Percentiles rank a stretch among this genome's conserved stretches.
Evolutionary conservation across 1,139 yeast genomes (phyloP).

Genomic region (Taphrina communis): DNA sequence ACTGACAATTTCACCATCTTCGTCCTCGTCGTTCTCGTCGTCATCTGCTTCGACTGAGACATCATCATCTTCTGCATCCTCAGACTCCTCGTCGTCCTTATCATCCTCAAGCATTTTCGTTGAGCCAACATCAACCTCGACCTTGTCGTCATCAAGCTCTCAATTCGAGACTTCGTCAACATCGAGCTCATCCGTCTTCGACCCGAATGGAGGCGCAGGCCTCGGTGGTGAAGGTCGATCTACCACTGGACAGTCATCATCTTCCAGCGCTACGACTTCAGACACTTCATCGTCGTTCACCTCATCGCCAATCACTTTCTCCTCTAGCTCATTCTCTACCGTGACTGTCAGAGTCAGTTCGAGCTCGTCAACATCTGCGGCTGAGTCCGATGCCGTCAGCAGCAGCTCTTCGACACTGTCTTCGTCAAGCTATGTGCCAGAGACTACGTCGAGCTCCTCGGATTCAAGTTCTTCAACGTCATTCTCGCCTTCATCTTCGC

Average conservation of each 20-base stretch:
- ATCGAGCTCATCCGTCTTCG: neutral
- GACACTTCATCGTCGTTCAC: neutral
- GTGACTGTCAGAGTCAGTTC: neutral
- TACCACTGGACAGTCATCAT: neutral
- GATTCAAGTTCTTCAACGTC: neutral
- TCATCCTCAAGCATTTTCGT: constrained; percentile 2
- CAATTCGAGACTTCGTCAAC: neutral
- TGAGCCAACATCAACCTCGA: neutral
- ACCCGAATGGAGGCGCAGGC: neutral
- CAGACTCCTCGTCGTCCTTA: neutral
- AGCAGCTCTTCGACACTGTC: neutral
- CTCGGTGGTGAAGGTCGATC: constrained; percentile 10
- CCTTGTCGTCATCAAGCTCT: neutral
- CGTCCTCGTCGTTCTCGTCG: constrained; percentile 4
- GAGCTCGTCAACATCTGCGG: neutral
- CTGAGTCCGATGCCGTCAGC: neutral
- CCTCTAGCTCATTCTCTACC: constrained; percentile 13
- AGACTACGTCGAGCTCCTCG: neutral
- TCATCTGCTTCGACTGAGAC: neutral
- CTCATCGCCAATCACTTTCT: neutral
- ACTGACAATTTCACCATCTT: neutral
- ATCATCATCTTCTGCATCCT: neutral
- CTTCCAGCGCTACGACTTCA: neutral
- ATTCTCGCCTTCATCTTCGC: no score
- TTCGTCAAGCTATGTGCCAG: neutral